These are phyloP conservation scores for Salvia hispanica DNA, from an alignment of 257 asterid genomes.

Conservation along the genomic window DNA sequence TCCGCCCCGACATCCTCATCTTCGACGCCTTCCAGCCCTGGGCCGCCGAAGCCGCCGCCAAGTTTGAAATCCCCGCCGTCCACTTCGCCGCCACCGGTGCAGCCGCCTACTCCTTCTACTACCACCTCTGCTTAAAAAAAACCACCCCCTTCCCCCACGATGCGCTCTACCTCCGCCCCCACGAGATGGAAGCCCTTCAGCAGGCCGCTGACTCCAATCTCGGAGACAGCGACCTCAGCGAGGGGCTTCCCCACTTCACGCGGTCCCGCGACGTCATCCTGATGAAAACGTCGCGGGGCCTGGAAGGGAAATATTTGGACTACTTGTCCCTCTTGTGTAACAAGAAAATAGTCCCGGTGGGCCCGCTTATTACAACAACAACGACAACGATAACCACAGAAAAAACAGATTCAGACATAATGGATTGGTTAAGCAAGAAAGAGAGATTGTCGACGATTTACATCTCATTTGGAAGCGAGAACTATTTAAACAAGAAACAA, in stretches of 20 bases:
- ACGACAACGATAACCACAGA: too few relatives aligned
- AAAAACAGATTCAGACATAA: constrained; percentile 23
- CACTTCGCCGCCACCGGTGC: constrained; percentile 11
- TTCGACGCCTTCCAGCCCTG: constrained; percentile 29
- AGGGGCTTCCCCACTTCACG: not conserved
- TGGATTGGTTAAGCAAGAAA: constrained; percentile 41
- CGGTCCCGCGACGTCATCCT: constrained; percentile 13
- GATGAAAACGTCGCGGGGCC: constrained; percentile 13
- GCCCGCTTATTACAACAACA: constrained; percentile 9
- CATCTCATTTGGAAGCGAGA: constrained; percentile 53
- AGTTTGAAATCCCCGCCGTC: constrained; percentile 11
- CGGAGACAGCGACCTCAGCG: not conserved
- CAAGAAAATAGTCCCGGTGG: not conserved
- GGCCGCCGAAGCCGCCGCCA: constrained; percentile 24
- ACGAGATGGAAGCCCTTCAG: constrained; percentile 7
- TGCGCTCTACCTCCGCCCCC: not conserved
- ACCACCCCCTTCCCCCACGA: constrained; percentile 3
- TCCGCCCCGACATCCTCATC: constrained; percentile 18
- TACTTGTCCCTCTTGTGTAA: not conserved
- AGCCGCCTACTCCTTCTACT: not conserved
- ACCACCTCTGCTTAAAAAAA: not conserved
- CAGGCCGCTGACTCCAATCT: not conserved
- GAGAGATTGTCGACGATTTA: constrained; percentile 36
- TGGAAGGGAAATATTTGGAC: constrained; percentile 24
- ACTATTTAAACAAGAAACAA: constrained; percentile 40